Conservation (phyloP, 1,284 basidiomycete genomes). For the Ganoderma sp. region DNA sequence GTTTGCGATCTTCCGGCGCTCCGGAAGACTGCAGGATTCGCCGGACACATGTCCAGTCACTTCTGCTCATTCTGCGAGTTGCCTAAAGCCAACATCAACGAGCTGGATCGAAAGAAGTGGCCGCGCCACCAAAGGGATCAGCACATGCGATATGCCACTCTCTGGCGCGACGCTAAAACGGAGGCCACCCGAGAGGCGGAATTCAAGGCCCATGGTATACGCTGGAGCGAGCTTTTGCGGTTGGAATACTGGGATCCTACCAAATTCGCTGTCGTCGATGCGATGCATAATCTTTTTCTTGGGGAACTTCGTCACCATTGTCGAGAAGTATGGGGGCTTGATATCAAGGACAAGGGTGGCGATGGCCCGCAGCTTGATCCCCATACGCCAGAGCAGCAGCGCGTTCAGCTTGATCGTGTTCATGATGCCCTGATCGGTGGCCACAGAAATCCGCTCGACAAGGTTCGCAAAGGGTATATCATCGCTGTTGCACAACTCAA, state of each 20-base stretch:
- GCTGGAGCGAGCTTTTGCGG: slow-evolving; percentile 44
- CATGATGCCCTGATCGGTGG: not conserved
- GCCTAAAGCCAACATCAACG: slow-evolving; percentile 2
- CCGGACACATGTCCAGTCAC: slow-evolving; percentile 5
- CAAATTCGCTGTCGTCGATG: slow-evolving; percentile 22
- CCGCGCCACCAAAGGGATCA: not conserved
- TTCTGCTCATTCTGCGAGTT: slow-evolving; percentile 32
- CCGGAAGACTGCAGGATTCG: slow-evolving; percentile 24
- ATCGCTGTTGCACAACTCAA: too few relatives aligned
- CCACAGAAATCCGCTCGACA: not conserved
- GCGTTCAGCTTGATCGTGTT: not conserved
- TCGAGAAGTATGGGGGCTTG: slow-evolving; percentile 12
- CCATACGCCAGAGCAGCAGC: not conserved
- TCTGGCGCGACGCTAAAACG: slow-evolving; percentile 39
- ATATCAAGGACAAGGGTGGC: not conserved
- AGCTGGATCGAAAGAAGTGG: slow-evolving; percentile 23
- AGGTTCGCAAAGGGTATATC: too few relatives aligned
- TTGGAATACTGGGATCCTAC: slow-evolving; percentile 48
- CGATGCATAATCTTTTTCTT: slow-evolving; percentile 13
- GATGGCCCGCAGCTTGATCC: not conserved
- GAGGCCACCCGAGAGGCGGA: slow-evolving; percentile 29
- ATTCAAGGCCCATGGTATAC: slow-evolving; percentile 39
- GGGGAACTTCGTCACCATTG: slow-evolving; percentile 18
- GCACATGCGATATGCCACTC: slow-evolving; percentile 27
- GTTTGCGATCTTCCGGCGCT: slow-evolving; percentile 24